These are phyloP conservation scores for Lachancea nothofagi DNA, from an alignment of 805 yeast genomes.

Conservation along the genomic window DNA sequence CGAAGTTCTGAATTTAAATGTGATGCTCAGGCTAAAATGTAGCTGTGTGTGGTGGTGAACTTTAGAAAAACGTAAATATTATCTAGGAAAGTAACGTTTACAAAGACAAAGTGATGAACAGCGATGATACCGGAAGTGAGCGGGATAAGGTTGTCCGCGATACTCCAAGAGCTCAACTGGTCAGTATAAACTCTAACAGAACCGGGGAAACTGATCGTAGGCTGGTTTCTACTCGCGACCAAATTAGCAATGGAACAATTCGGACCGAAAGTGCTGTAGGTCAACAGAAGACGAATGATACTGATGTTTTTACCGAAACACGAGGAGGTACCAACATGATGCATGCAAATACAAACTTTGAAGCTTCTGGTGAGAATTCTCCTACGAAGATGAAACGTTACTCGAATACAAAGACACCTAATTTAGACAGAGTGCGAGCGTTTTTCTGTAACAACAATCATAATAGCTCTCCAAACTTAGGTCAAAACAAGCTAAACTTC, in stretches of 20 bases:
- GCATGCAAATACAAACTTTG: background rate
- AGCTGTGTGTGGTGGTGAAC: background rate
- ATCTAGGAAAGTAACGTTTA: background rate
- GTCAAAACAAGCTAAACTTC: conserved; percentile 11
- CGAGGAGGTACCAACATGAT: background rate
- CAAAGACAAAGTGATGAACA: conserved; percentile 7
- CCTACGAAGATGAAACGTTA: background rate
- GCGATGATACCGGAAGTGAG: conserved; percentile 7
- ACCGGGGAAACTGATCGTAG: background rate
- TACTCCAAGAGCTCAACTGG: conserved; percentile 4
- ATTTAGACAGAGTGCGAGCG: conserved; percentile 22
- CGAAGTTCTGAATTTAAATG: too few species aligned
- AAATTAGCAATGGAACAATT: background rate
- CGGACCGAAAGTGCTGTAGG: background rate
- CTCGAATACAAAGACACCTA: conserved; percentile 21
- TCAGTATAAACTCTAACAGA: background rate
- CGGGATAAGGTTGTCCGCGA: conserved; percentile 6
- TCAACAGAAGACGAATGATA: background rate
- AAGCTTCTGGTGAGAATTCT: background rate
- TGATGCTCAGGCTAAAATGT: background rate
- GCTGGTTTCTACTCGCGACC: background rate
- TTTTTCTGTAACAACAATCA: conserved; percentile 17
- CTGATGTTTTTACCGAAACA: too few species aligned
- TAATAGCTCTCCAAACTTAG: conserved; percentile 15
- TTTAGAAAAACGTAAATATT: background rate